A percentile compares a stretch with the other conserved stretches of the same genome.
Evolutionary conservation across 129 eudicot species (phyloP).

Genomic region (Flaveria sonorensis): DNA sequence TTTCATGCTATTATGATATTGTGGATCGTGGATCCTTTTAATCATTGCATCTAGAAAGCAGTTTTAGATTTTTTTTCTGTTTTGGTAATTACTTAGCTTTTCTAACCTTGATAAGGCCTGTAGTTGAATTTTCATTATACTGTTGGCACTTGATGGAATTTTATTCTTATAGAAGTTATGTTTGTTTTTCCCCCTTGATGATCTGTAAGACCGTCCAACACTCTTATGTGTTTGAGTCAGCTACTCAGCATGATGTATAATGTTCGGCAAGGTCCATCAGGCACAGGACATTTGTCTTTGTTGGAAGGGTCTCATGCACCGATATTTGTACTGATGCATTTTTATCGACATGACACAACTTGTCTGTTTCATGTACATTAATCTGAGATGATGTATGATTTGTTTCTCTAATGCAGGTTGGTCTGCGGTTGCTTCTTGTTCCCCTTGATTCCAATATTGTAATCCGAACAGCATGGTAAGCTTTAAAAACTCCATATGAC

Average conservation of each 20-base stretch:
- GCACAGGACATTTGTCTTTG: constrained; percentile 12
- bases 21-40: neutral
- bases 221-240: neutral
- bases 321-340: neutral
- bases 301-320: neutral
- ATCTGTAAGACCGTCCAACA: neutral
- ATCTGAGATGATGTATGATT: constrained; percentile 16
- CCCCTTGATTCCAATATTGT: constrained; percentile 84
- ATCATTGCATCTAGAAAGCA: neutral
- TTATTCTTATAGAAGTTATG: neutral
- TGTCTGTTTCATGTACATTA: neutral
- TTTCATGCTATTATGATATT: constrained; percentile 3
- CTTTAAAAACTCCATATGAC: constrained; percentile 1
- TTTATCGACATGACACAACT: neutral
- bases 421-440: constrained; percentile 72
- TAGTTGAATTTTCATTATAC: neutral
- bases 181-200: neutral
- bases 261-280: neutral
- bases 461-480: constrained; percentile 86
- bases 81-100: neutral
- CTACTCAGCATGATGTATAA: neutral
- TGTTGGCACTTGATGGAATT: neutral
- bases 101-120: neutral
- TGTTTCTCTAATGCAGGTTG: constrained; percentile 57
- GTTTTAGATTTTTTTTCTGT: neutral